These are phyloP conservation scores for Dionaea muscipula DNA, from an alignment of 179 eudicot genomes.

Conservation along the genomic window DNA sequence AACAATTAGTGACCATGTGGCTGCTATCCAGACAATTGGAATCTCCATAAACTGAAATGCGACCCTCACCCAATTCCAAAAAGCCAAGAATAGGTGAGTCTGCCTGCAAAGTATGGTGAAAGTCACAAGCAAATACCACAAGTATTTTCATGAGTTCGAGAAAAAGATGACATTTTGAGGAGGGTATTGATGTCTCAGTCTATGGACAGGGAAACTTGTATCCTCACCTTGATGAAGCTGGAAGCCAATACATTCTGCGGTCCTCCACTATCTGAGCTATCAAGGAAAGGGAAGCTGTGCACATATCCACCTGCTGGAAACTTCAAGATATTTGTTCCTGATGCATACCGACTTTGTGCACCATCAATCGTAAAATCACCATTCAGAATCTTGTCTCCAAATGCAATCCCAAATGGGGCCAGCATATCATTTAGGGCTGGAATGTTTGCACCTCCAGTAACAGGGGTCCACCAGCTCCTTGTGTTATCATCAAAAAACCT, in stretches of 20 bases:
- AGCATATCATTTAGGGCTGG: slow-evolving; percentile 90
- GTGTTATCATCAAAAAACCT: slow-evolving; percentile 93
- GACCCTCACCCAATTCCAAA: slow-evolving; percentile 56
- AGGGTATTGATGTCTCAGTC: not conserved
- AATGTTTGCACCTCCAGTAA: slow-evolving; percentile 85
- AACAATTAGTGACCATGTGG: slow-evolving; percentile 96
- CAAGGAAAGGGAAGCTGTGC: slow-evolving; percentile 78
- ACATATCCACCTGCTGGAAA: slow-evolving; percentile 88
- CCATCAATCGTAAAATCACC: slow-evolving; percentile 78
- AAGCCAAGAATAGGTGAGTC: slow-evolving; percentile 75
- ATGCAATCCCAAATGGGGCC: slow-evolving; percentile 89
- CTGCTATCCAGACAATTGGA: slow-evolving; percentile 98
- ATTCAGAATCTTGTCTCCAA: slow-evolving; percentile 87
- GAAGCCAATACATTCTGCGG: slow-evolving; percentile 59
- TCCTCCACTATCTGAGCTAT: slow-evolving; percentile 74
- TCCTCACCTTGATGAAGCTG: slow-evolving; percentile 50
- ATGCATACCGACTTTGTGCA: slow-evolving; percentile 83
- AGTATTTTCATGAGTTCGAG: not conserved
- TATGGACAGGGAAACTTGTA: not conserved
- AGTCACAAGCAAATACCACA: not conserved
- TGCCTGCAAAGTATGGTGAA: slow-evolving; percentile 27
- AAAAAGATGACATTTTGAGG: not conserved
- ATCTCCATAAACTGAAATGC: slow-evolving; percentile 84
- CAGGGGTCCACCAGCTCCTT: slow-evolving; percentile 96
- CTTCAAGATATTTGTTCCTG: slow-evolving; percentile 74